Conservation (phyloP, 305 asterid species). For the Ajuga reptans region DNA sequence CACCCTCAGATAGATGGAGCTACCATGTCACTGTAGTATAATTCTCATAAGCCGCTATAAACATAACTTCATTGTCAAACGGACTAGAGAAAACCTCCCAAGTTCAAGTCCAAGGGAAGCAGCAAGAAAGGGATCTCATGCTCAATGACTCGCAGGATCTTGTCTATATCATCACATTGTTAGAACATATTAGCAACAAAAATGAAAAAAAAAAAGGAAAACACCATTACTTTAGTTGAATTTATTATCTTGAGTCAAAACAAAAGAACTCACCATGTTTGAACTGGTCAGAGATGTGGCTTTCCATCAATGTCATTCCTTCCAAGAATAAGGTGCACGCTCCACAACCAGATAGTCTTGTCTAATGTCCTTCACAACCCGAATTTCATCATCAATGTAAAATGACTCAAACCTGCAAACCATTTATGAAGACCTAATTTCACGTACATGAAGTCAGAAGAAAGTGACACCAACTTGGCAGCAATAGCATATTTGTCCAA, state of each 20-base stretch:
- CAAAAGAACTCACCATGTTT: constrained; percentile 11
- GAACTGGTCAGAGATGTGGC: constrained; percentile 4
- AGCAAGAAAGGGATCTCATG: neutral
- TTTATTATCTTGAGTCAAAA: neutral
- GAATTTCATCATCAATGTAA: constrained; percentile 76
- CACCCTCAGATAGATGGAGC: neutral
- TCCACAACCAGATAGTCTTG: constrained; percentile 71
- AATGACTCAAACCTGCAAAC: constrained; percentile 59
- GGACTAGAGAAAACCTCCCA: neutral
- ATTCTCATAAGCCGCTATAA: neutral
- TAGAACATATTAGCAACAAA: neutral
- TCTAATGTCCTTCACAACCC: constrained; percentile 85
- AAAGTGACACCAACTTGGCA: neutral
- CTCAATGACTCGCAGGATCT: neutral
- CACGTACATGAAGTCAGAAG: neutral
- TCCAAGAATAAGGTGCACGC: constrained; percentile 87
- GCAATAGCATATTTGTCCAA: neutral
- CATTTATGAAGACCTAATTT: constrained; percentile 4
- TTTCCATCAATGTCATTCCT: constrained; percentile 37
- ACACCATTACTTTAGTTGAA: neutral
- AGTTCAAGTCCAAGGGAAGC: neutral
- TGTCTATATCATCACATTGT: neutral
- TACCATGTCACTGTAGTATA: neutral
- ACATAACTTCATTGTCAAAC: neutral
- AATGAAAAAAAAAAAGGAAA: neutral